Evolutionary conservation across 192 early-diverging fungal species (phyloP), one percentile per base, ranked within the genome.

Genomic region (Backusella westeae): DNA sequence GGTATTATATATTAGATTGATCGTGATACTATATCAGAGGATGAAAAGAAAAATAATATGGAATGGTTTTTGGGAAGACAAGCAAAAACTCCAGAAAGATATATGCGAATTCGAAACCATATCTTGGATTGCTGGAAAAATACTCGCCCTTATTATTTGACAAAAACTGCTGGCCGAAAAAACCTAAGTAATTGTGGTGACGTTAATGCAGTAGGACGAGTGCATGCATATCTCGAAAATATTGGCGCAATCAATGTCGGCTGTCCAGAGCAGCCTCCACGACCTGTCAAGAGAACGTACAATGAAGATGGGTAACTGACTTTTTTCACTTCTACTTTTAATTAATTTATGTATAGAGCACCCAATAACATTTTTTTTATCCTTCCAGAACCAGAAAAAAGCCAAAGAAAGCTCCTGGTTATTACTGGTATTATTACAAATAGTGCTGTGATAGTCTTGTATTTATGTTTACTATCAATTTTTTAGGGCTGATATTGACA

Each of bases 171-270:
- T 32, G 91, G 90, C 0, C 86, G 96, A 46, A 87, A 87, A 0
- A 92, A 91, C 0, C 78, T 98, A 19, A 85, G 85, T 66, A 91
- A 95, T 82, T 94, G 94, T 75, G 94, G 95, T 34, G 96, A 98
- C 69, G 96, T 98, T n/a, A 96, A 98, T 77, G 96, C 96, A 7
- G 95, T 98, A 29, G 89, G 92, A 4, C 83, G 96, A 7, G 91
- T 98, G 35, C 95, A 97, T 78, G 73, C 86, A 29, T 98, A 92
- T 81, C 83, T 98, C 35, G 96, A 98, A 75, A 79, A 72, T n/a
- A 82, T 90, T 23, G 89, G 91, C 8, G 88, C 87, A 3, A 97
- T 98, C 80, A 98, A 98, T 79, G 76, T 86, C 3, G 90, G 88
- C 39, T 89, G 89, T 7, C 76, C 66, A 73, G 80, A 78, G 15